Evolutionary conservation across 2,329 filamentous ascomycete genomes (phyloP).

Genomic region (Orbilia javanica): DNA sequence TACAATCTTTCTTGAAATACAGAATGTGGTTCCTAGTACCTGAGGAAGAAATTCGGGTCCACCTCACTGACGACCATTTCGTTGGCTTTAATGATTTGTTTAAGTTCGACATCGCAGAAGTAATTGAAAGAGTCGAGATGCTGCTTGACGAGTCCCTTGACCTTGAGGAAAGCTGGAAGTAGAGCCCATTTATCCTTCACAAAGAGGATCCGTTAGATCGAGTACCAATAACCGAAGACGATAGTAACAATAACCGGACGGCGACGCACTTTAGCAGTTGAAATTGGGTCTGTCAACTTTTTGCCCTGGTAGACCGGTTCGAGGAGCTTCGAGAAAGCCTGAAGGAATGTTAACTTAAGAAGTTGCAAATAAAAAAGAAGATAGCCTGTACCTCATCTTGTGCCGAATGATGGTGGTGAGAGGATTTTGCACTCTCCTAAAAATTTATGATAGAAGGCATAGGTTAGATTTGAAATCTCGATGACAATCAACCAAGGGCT

Average conservation of each 20-base stretch:
- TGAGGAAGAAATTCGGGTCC: slow-evolving; percentile 90
- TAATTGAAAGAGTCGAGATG: slow-evolving; percentile 99
- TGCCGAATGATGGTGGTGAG: slow-evolving; percentile 28
- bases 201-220: neutral
- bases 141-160: slow-evolving; percentile 96
- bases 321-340: slow-evolving; percentile 73
- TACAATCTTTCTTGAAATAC: neutral
- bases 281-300: slow-evolving; percentile 75
- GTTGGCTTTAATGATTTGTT: slow-evolving; percentile 95
- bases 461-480: neutral
- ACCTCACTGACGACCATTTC: slow-evolving; percentile 90
- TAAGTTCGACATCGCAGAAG: slow-evolving; percentile 95
- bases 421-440: slow-evolving; percentile 28
- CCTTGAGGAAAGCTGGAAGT: slow-evolving; percentile 95
- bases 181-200: slow-evolving; percentile 92
- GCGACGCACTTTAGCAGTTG: slow-evolving; percentile 68
- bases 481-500: neutral
- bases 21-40: slow-evolving; percentile 66
- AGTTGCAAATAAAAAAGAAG: neutral
- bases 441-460: neutral
- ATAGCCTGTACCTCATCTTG: slow-evolving; percentile 35
- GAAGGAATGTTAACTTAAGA: neutral
- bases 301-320: slow-evolving; percentile 78
- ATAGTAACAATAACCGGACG: neutral
- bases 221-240: neutral